A percentile compares a stretch with the other conserved stretches of the same genome.
phyloP scores from a whole-genome alignment of 2,329 filamentous ascomycete species.

The Cercospora sesami region DNA sequence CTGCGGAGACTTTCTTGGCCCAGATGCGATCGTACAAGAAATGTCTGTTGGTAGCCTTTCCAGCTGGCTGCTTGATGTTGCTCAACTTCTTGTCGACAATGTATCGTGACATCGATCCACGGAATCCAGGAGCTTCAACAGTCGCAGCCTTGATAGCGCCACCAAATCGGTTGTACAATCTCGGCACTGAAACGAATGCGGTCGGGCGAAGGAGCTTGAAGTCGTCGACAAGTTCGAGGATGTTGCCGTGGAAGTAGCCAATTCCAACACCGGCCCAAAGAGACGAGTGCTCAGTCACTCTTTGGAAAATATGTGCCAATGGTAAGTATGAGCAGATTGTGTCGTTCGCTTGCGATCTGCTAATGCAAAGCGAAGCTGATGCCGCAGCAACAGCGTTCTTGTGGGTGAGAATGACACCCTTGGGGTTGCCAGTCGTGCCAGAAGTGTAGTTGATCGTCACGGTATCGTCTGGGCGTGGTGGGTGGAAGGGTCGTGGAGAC shows the following conservation, averaged over 20 bases:
- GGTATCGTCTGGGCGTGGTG: conserved; percentile 71
- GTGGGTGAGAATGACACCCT: conserved; percentile 83
- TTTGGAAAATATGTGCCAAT: conserved; percentile 89
- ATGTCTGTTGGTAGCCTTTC: conserved; percentile 76
- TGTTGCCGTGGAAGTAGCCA: conserved; percentile 93
- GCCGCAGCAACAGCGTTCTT: conserved; percentile 74
- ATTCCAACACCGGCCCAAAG: conserved; percentile 72
- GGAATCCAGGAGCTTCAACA: conserved; percentile 74
- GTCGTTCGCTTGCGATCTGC: conserved; percentile 58
- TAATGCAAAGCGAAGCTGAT: conserved; percentile 59
- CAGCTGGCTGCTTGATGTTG: conserved; percentile 63
- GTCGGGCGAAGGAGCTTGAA: conserved; percentile 83
- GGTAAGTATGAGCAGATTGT: conserved; percentile 83
- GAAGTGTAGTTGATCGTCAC: conserved; percentile 92
- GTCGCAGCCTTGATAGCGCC: conserved; percentile 78
- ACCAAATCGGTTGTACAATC: conserved; percentile 88
- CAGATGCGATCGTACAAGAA: conserved; percentile 82
- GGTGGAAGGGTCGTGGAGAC: conserved; percentile 67
- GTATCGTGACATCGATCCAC: conserved; percentile 76
- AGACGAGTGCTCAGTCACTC: conserved; percentile 74
- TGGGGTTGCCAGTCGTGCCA: conserved; percentile 78
- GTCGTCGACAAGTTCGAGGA: conserved; percentile 83
- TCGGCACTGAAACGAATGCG: conserved; percentile 81
- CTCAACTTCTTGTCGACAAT: conserved; percentile 78
- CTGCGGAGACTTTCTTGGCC: conserved; percentile 82